Conservation (phyloP, 805 yeast species). For the Saturnispora saitoi region DNA sequence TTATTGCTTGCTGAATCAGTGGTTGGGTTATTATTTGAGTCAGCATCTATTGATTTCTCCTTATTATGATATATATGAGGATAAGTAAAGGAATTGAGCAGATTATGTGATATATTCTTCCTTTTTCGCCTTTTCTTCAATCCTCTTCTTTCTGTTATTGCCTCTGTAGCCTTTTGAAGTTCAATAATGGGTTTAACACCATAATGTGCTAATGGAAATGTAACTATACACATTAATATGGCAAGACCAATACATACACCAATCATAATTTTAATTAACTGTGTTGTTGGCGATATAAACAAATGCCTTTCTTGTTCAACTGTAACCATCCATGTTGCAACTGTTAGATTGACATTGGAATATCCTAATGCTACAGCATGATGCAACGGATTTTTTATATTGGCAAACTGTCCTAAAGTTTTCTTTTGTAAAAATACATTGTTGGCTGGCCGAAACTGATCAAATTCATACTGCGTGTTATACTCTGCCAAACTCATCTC, state of each 20-base stretch:
- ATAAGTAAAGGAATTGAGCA: not conserved
- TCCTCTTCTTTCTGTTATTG: slow-evolving; percentile 39
- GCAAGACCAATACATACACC: slow-evolving; percentile 79
- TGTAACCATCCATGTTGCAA: slow-evolving; percentile 62
- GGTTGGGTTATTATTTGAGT: not conserved
- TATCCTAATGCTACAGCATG: slow-evolving; percentile 48
- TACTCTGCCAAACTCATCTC: not conserved
- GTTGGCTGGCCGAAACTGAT: slow-evolving; percentile 19
- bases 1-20: not conserved
- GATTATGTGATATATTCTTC: not conserved
- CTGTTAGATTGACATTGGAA: slow-evolving; percentile 34
- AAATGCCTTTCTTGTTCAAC: slow-evolving; percentile 53
- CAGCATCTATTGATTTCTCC: slow-evolving; percentile 2
- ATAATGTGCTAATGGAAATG: slow-evolving; percentile 76
- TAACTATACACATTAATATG: slow-evolving; percentile 60
- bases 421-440: slow-evolving; percentile 17
- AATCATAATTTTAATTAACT: slow-evolving; percentile 57
- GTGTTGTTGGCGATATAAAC: slow-evolving; percentile 54
- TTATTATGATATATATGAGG: slow-evolving; percentile 8
- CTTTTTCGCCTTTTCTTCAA: slow-evolving; percentile 16
- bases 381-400: slow-evolving; percentile 30
- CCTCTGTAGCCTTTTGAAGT: slow-evolving; percentile 76
- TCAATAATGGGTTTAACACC: slow-evolving; percentile 77
- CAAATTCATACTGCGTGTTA: slow-evolving; percentile 7
- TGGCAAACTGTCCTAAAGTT: slow-evolving; percentile 34